A percentile compares a stretch with the other conserved stretches of the same genome.
Conservation (phyloP, 306 rosid genomes). For the Rubus idaeus region DNA sequence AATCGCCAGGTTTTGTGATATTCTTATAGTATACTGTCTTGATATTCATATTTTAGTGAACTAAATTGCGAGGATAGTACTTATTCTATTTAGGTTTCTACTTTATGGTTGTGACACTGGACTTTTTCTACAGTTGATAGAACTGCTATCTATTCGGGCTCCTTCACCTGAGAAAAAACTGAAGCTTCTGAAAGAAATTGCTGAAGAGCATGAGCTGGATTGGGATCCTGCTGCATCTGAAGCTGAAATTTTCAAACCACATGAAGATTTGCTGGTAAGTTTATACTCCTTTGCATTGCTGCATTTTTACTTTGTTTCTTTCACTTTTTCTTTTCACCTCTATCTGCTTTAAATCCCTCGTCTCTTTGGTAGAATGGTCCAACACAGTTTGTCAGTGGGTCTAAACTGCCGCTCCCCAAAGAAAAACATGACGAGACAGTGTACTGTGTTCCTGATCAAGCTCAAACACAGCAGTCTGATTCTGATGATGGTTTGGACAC, state of each 20-base stretch:
- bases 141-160: slow-evolving; percentile 82
- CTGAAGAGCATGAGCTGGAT: slow-evolving; percentile 83
- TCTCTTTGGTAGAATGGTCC: slow-evolving; percentile 70
- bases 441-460: slow-evolving; percentile 35
- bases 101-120: slow-evolving; percentile 26
- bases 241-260: slow-evolving; percentile 67
- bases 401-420: slow-evolving; percentile 64
- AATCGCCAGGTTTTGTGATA: slow-evolving; percentile 80
- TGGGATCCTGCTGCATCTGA: slow-evolving; percentile 96
- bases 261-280: slow-evolving; percentile 81
- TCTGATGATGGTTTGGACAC: slow-evolving; percentile 69
- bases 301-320: background rate
- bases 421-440: slow-evolving; percentile 61
- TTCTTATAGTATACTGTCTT: slow-evolving; percentile 12
- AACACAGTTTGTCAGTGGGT: slow-evolving; percentile 51
- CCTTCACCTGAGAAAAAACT: slow-evolving; percentile 89
- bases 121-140: slow-evolving; percentile 63
- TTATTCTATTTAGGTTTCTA: slow-evolving; percentile 3
- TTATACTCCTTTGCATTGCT: slow-evolving; percentile 17
- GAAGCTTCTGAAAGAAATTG: slow-evolving; percentile 86
- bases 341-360: slow-evolving; percentile 10
- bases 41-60: slow-evolving; percentile 1
- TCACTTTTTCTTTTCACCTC: slow-evolving; percentile 6
- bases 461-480: slow-evolving; percentile 46
- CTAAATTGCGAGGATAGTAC: background rate